Evolutionary conservation across 352 stramenopile genomes (phyloP), one percentile per base, ranked within the genome.

Genomic region (Peronospora destructor): DNA sequence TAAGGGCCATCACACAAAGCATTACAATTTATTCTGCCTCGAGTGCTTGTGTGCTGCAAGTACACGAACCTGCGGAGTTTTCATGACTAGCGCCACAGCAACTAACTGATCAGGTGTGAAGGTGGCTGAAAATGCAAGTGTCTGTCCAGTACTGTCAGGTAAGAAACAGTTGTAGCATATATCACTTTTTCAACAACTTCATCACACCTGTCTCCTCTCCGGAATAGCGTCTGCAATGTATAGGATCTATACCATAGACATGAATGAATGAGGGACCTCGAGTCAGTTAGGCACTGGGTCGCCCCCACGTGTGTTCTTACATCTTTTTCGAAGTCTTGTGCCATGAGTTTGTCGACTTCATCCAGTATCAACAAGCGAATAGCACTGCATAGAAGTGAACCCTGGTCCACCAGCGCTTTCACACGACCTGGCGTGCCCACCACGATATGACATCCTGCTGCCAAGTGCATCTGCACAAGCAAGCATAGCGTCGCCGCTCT

Each of bases 271-370:
- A 53, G 28, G 33, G 0, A n/a, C 34, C 13, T 4, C 9, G 28
- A 14, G 9, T 28, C 5, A 39, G 41, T 47, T 1, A 61, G 30
- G 45, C 11, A 40, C 11, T 1, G 7, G 16, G 11, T 26, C 17
- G 14, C 11, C 6, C 23, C 17, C 6, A 30, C 10, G 13, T 30
- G 21, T 12, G 40, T 38, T 14, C 32, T 30, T 53, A 88, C 74
- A 59, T 87, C 75, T n/a, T 66, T 50, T n/a, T 74, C 50, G 33
- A 88, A 91, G 33, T 89, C 76, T 16, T 49, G 41, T 34, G 65
- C 57, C 23, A 91, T 62, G n/a, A 91, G 61, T 45, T 90, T 90
- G 65, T 91, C 81, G 12, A 87, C 78, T 66, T 91, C 78, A 33
- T 91, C 81, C n/a, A 91, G 45, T 12, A 89, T 67, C 6, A 91